phyloP scores from a whole-genome alignment of 345 rosid species.

The Corymbia maculata region DNA sequence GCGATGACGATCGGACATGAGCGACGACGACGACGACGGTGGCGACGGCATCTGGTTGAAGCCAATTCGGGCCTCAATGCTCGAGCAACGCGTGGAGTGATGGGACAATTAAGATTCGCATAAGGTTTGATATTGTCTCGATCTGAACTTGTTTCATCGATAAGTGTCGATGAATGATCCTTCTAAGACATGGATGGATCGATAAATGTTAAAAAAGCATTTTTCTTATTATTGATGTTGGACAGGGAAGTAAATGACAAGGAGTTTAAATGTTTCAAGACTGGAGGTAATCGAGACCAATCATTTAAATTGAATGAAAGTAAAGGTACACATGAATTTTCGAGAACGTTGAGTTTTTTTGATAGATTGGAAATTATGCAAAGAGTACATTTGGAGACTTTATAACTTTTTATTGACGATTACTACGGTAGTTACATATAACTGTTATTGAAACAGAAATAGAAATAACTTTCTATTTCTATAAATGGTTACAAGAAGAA shows the following conservation, averaged over 20 bases:
- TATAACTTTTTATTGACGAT: not conserved
- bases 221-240: not conserved
- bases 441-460: not conserved
- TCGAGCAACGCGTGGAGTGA: not conserved
- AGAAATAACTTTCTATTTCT: not conserved
- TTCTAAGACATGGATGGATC: not conserved
- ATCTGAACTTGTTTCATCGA: not conserved
- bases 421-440: accelerated
- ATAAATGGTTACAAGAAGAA: not conserved
- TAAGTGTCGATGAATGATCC: not conserved
- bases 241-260: not conserved
- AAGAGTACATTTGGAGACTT: not conserved
- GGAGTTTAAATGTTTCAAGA: not conserved
- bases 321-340: not conserved
- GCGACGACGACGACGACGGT: not conserved
- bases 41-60: not conserved
- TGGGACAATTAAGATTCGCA: not conserved
- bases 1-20: not conserved
- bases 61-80: not conserved
- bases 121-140: not conserved
- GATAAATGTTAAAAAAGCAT: not conserved
- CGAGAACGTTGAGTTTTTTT: not conserved
- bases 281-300: not conserved
- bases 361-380: not conserved
- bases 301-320: not conserved